These are phyloP conservation scores for Coniochaeta sp. DNA, from an alignment of 2,329 filamentous ascomycete species.

Conservation along the genomic window DNA sequence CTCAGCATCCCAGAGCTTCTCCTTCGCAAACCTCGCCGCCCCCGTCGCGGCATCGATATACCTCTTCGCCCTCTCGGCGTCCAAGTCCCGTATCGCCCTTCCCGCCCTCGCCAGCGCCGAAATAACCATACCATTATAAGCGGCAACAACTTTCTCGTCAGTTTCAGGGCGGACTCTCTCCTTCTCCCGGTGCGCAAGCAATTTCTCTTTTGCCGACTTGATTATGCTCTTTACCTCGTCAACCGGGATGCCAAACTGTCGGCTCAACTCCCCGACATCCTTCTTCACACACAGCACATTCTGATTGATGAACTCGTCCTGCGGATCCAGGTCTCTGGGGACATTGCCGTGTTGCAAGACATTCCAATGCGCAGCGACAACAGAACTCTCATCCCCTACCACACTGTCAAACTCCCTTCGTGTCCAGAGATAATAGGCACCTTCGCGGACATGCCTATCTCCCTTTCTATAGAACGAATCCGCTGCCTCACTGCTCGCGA, in stretches of 20 bases:
- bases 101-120: slow-evolving; percentile 70
- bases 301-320: slow-evolving; percentile 91
- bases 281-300: slow-evolving; percentile 74
- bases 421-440: slow-evolving; percentile 93
- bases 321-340: slow-evolving; percentile 70
- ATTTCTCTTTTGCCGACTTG: slow-evolving; percentile 55
- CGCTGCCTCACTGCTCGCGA: slow-evolving; percentile 83
- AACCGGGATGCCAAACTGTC: slow-evolving; percentile 65
- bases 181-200: slow-evolving; percentile 64
- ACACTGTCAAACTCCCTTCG: slow-evolving; percentile 75
- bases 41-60: slow-evolving; percentile 61
- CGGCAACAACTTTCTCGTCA: slow-evolving; percentile 81
- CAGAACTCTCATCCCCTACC: slow-evolving; percentile 55
- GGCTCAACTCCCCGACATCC: slow-evolving; percentile 60
- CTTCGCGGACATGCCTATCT: slow-evolving; percentile 77
- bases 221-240: slow-evolving; percentile 63
- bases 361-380: slow-evolving; percentile 79
- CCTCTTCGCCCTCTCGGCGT: slow-evolving; percentile 45
- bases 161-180: slow-evolving; percentile 70
- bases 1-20: slow-evolving; percentile 61
- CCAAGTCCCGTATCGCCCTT: slow-evolving; percentile 54
- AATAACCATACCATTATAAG: slow-evolving; percentile 86
- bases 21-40: slow-evolving; percentile 64
- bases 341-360: slow-evolving; percentile 83
- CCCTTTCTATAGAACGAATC: slow-evolving; percentile 71